Evolutionary conservation across 2,329 filamentous ascomycete species (phyloP), one percentile per base, ranked within the genome.

Genomic region (Fusarium longipes): DNA sequence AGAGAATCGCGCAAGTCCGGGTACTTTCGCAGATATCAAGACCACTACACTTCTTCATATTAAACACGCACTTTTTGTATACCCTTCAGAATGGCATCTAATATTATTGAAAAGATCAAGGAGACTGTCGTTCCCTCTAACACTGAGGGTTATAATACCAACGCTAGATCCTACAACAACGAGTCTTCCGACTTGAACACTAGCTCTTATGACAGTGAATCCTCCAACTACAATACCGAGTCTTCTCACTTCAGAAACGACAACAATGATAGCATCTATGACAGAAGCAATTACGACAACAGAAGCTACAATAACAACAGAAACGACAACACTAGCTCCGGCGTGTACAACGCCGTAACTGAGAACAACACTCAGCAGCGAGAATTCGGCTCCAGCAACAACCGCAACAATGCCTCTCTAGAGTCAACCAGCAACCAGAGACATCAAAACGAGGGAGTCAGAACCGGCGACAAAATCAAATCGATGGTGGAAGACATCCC

Each of bases 91-190:
- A 70, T 70, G 68, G 56, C 61, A 8, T 65, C 64, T 2, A 55
- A 70, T 14, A 57, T 70, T 8, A n/a, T 70, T 25, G 56, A 58
- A 38, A 70, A 70, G 48, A 56, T 70, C 32, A 70, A 70, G 54
- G 67, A 70, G 57, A 70, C 68, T 2, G 42, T 70, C 0, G 40
- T 39, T 9, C 63, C 59, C 4, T 50, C 52, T 5, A 63, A 20
- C n/a, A 51, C 47, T 11, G 55, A 63, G 44, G 63, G 54, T 4
- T 44, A 63, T 14, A 40, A 36, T 22, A 40, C n/a, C 2, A 57
- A 40, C 22, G 32, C 18, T 1, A 57, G 29, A 33, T 56, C 57
- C 3, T 39, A 57, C 3, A 22, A 36, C 15, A 24, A 18, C n/a
- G 33, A n/a, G 1, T 60, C 57, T 17, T n/a, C 40, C 2, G 17